Evolutionary conservation across 1,139 yeast genomes (phyloP), one percentile per base, ranked within the genome.

Genomic region (Hanseniaspora uvarum): DNA sequence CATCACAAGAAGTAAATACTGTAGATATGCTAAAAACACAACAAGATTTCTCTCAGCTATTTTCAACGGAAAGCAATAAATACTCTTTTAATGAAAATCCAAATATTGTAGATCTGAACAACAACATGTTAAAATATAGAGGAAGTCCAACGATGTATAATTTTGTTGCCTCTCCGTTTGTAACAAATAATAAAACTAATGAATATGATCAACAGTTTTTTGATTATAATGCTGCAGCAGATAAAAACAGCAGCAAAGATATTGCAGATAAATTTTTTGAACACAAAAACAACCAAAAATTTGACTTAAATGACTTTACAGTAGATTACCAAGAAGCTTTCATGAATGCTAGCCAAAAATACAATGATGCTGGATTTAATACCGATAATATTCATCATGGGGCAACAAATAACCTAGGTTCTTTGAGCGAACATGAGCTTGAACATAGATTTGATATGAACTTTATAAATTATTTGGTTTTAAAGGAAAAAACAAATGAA

Each of bases 291-390:
- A 11, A 18, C 18, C 14, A 16, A 19, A 10, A 18, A 16, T n/a
- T 24, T n/a, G 48, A 45, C 23, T 7, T 24, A 12, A 36, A 47
- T 26, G 41, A 26, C 4, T 44, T 40, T n/a, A 21, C 16, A 14
- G 46, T 49, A 11, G 41, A 49, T 26, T 49, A 49, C 34, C 36
- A 21, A 12, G 53, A 49, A 23, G 46, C 53, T 3, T 40, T 49
- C 26, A 5, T 33, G n/a, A 44, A 19, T n/a, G 46, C 46, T 5
- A 49, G 31, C n/a, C 28, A 33, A 7, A 33, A 34, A n/a, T 49
- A 33, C 31, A 34, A 41, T 7, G 34, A 28, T 16, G 6, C 6
- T 28, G n/a, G 5, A 16, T 18, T 26, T 24, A 12, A 10, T 12
- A 12, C 31, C 11, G 21, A 19, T 5, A 47, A 47, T 30, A 18